These are phyloP conservation scores for Suillus americanus DNA, from an alignment of 768 basidiomycete species.

Conservation along the genomic window DNA sequence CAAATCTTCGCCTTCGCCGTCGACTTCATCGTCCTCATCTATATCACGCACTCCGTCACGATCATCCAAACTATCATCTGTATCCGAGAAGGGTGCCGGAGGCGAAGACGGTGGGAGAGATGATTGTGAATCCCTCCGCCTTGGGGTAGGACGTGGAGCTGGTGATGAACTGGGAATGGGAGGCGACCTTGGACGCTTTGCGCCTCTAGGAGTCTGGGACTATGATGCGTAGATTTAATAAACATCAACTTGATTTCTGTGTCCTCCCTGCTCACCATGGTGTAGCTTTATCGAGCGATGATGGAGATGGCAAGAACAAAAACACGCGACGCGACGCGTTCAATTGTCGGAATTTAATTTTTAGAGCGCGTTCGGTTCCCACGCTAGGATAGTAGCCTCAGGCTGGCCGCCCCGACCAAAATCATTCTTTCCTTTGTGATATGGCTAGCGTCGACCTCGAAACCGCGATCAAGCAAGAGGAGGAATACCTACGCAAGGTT, in stretches of 20 bases:
- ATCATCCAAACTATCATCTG: constrained; percentile 77
- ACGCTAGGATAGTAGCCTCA: not conserved
- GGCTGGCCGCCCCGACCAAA: constrained; percentile 5
- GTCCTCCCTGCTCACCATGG: constrained; percentile 37
- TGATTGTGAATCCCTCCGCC: constrained; percentile 61
- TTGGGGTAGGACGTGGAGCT: constrained; percentile 39
- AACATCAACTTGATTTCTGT: not conserved
- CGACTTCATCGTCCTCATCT: constrained; percentile 66
- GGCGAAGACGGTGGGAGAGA: constrained; percentile 88
- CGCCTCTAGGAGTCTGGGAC: constrained; percentile 49
- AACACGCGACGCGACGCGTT: constrained; percentile 49
- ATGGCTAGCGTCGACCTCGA: constrained; percentile 51
- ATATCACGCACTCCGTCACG: constrained; percentile 63
- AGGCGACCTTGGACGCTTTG: constrained; percentile 63
- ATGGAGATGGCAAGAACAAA: constrained; percentile 16
- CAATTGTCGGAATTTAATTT: constrained; percentile 41
- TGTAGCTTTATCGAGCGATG: constrained; percentile 8
- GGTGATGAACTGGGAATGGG: constrained; percentile 53
- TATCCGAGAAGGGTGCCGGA: constrained; percentile 81
- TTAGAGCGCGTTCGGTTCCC: constrained; percentile 32
- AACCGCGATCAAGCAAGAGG: constrained; percentile 65
- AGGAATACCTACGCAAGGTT: constrained; percentile 56
- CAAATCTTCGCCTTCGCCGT: constrained; percentile 90
- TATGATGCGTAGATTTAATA: constrained; percentile 8
- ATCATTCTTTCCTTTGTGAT: not conserved